phyloP scores from a whole-genome alignment of 2,329 filamentous ascomycete species.

The Apiospora aurea region DNA sequence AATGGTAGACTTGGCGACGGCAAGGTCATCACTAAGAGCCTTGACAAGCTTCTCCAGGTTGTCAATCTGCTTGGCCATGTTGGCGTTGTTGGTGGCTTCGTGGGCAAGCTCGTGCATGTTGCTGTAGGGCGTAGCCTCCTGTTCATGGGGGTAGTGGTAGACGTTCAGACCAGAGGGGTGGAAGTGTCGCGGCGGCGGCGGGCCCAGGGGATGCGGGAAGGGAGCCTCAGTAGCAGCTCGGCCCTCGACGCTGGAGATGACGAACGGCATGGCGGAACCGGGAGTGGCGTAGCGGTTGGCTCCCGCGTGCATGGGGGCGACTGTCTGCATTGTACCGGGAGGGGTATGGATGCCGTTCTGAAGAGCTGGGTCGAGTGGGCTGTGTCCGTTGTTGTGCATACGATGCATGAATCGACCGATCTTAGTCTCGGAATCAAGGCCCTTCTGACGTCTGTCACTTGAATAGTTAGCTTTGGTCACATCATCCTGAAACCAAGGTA shows the following conservation, averaged over 20 bases:
- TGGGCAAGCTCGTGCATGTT: not conserved
- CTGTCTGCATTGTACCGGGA: not conserved
- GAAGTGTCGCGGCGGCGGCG: not conserved
- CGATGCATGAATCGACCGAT: slow-evolving; percentile 28
- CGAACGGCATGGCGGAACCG: not conserved
- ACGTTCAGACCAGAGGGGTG: not conserved
- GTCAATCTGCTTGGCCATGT: slow-evolving; percentile 2
- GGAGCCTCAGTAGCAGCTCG: slow-evolving; percentile 12
- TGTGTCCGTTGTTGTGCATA: slow-evolving; percentile 1
- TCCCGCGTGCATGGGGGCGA: not conserved
- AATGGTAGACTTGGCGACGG: slow-evolving; percentile 18
- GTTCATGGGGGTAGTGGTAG: not conserved
- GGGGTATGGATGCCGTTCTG: not conserved
- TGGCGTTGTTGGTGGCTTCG: not conserved
- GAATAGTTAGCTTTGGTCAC: not conserved
- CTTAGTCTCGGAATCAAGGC: slow-evolving; percentile 29
- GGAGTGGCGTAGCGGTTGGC: slow-evolving; percentile 9
- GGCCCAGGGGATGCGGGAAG: not conserved
- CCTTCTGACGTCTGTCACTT: slow-evolving; percentile 24
- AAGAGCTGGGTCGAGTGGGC: not conserved
- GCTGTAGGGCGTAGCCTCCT: not conserved
- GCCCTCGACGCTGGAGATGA: not conserved
- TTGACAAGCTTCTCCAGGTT: slow-evolving; percentile 15
- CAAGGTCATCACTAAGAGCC: slow-evolving; percentile 25
- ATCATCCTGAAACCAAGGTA: not conserved